Percentiles rank a stretch among this genome's conserved stretches.
These are phyloP conservation scores for Vachellia collinsii DNA, from an alignment of 306 rosid genomes.

Conservation along the genomic window DNA sequence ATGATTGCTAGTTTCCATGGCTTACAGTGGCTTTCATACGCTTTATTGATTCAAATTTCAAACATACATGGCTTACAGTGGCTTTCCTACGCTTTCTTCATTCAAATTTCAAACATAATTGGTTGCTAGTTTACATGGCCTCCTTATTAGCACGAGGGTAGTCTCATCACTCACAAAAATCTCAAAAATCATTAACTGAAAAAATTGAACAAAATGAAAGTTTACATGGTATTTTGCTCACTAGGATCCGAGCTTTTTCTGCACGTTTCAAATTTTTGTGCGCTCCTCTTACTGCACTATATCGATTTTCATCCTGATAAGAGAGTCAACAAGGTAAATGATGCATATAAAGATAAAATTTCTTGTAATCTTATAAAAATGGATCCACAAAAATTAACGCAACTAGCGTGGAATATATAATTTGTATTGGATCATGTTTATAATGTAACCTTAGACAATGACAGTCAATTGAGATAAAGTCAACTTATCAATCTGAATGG, in stretches of 20 bases:
- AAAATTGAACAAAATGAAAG: conserved; percentile 21
- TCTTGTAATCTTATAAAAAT: neutral
- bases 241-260: conserved; percentile 81
- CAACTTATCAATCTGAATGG: conserved; percentile 27
- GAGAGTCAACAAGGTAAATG: conserved; percentile 23
- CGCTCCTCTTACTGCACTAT: conserved; percentile 88
- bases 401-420: conserved; percentile 14
- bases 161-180: conserved; percentile 18
- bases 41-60: conserved; percentile 3
- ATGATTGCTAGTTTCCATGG: conserved; percentile 3
- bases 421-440: neutral
- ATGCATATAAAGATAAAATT: conserved; percentile 14
- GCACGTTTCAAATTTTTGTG: conserved; percentile 94
- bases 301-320: conserved; percentile 86
- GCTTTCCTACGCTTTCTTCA: neutral
- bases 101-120: conserved; percentile 20
- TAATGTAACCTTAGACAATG: conserved; percentile 3
- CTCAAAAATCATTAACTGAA: conserved; percentile 14
- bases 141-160: conserved; percentile 27
- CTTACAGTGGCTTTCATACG: neutral
- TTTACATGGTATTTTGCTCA: conserved; percentile 81
- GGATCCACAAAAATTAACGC: conserved; percentile 3
- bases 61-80: neutral
- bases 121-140: conserved; percentile 4
- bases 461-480: neutral